Evolutionary conservation across 352 stramenopile species (phyloP), one percentile per base, ranked within the genome.

Genomic region (Globisporangium lucens): DNA sequence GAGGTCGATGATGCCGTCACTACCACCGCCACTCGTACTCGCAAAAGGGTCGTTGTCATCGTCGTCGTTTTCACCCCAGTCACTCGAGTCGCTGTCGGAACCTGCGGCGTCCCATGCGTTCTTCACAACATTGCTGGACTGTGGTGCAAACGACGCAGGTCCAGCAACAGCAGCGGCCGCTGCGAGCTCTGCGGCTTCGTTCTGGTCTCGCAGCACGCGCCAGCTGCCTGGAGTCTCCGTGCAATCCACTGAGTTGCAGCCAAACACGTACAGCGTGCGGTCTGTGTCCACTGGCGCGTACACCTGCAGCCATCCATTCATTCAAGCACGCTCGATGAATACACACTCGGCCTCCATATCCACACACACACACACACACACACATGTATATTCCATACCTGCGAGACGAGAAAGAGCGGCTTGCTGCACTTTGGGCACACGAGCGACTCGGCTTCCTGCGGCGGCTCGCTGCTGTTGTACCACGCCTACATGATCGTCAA

Each of bases 231-330:
- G 53, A 0, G 69, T 76, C 56, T 91, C 75, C 0, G 77, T 88
- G 66, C 87, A 95, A 1, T 79, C 77, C n/a, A 82, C 71, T 6
- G 87, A 87, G 65, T 95, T 95, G 77, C 87, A 95, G 10, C 87
- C 87, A 66, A 95, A 95, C 4, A 94, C 75, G 52, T 95, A 95
- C 12, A 95, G 71, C 57, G 87, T 91, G 35, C 87, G 80, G 53
- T 91, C 78, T 6, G 70, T 72, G 20, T 91, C 83, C 20, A 93
- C 83, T 8, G 87, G 85, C 55, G 87, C 85, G 46, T 94, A 95
- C 56, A 95, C 79, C 79, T 94, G 67, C n/a, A 53, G 22, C 43
- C 43, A 51, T 51, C 43, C 43, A 51, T 51, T 6, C 13, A 20
- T 29, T 20, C 13, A 61, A 43, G 61, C 20, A 15, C 20, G 33